Conservation (phyloP, 2,329 filamentous ascomycete species). For the Claviceps sp. region DNA sequence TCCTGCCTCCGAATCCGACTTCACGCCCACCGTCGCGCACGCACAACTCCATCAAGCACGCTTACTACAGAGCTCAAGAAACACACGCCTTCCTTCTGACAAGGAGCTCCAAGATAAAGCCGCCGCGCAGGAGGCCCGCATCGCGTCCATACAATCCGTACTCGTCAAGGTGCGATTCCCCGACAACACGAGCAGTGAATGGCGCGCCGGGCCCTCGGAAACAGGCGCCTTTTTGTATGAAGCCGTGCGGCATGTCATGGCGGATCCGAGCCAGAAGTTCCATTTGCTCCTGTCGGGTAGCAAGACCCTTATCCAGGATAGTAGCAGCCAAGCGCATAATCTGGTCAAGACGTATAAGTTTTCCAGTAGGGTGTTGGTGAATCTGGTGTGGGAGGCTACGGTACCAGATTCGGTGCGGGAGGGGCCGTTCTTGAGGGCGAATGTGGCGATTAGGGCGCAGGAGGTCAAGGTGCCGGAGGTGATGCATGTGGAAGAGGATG, state of each 20-base stretch:
- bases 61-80: constrained; percentile 48
- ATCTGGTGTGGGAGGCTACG: constrained; percentile 57
- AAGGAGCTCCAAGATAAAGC: constrained; percentile 63
- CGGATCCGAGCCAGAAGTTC: constrained; percentile 52
- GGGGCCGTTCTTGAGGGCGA: constrained; percentile 43
- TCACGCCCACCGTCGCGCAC: constrained; percentile 60
- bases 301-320: constrained; percentile 35
- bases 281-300: constrained; percentile 51
- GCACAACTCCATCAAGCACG: constrained; percentile 61
- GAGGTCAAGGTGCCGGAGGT: constrained; percentile 52
- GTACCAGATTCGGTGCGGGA: constrained; percentile 44
- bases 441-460: constrained; percentile 48
- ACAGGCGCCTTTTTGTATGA: constrained; percentile 61
- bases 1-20: constrained; percentile 59
- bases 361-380: constrained; percentile 57
- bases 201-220: constrained; percentile 53
- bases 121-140: constrained; percentile 48
- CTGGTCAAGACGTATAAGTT: constrained; percentile 66
- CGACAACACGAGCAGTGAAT: constrained; percentile 67
- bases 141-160: constrained; percentile 54
- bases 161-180: constrained; percentile 76
- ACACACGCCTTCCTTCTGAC: constrained; percentile 70
- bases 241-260: constrained; percentile 61
- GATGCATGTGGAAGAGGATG: constrained; percentile 24
- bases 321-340: constrained; percentile 31